Base-by-base conservation (phyloP, 352 stramenopile genomes). In the Phytophthora foliorum region DNA sequence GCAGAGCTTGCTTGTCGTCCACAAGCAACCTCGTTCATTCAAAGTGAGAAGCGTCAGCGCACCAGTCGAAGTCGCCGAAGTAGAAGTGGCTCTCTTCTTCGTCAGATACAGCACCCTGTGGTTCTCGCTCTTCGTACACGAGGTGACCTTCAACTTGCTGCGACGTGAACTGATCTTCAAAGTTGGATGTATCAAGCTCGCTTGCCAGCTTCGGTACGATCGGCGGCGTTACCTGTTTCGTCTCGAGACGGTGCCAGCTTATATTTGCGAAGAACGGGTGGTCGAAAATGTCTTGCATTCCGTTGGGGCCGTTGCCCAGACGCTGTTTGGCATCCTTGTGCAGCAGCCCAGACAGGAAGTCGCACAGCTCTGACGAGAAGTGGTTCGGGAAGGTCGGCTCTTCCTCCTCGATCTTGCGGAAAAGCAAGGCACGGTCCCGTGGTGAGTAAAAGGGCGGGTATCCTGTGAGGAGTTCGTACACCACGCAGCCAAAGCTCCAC, bases 331-430 rank as follows among this genome's bases (percentile, higher is more conserved):
- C 63, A 36, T 95, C 81, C 60, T 95, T 93, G 46, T 81, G 69
- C 29, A 96, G 59, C 54, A 93, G 45, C 1, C 79, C 76, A 4
- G 77, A 65, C n/a, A 96, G 66, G 54, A 96, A 76, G 36, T 80
- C 74, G 45, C 77, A 77, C 25, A 84, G 81, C 16, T 91, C 74
- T 1, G 73, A 60, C 9, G 87, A 94, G 32, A 99, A 84, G 63
- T 98, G 91, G 27, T 74, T 77, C n/a, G 96, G 97, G 75, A 98
- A 99, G 25, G 79, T 82, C 9, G 98, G 86, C 32, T 98, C 83
- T 19, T 87, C 87, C 38, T 89, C 86, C 51, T 97, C 84, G 63
- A 99, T 99, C 77, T 99, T 99, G 62, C 97, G 90, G 71, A 99
- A 99, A 29, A 99, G 83, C 60, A 94, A 78, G 46, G 97, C 89